Percentiles rank a stretch among this genome's conserved stretches.
phyloP scores from a whole-genome alignment of 2,329 filamentous ascomycete genomes.

The Onygenales sp. region DNA sequence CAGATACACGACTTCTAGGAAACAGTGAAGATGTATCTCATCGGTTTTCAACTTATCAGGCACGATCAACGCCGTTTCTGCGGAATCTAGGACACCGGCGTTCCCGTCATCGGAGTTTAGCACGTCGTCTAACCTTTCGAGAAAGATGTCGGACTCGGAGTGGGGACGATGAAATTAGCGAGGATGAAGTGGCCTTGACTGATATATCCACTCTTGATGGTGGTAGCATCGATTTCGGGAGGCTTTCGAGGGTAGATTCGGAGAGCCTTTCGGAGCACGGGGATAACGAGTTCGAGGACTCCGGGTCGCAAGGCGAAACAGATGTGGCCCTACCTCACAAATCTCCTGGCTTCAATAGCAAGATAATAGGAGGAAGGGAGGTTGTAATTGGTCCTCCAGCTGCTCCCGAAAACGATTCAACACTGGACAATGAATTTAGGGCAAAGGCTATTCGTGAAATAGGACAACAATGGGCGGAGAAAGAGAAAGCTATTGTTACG shows the following conservation, averaged over 20 bases:
- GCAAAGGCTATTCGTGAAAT: not conserved
- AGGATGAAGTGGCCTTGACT: not conserved
- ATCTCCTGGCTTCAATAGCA: not conserved
- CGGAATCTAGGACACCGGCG: not conserved
- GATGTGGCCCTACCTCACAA: not conserved
- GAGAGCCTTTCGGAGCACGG: not conserved
- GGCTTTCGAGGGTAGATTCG: not conserved
- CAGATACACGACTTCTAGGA: not conserved
- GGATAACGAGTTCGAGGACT: not conserved
- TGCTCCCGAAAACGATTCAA: not conserved
- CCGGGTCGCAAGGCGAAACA: not conserved
- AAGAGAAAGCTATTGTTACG: conserved; percentile 35
- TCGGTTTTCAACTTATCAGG: not conserved
- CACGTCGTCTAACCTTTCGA: not conserved
- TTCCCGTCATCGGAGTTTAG: not conserved
- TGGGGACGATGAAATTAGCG: not conserved
- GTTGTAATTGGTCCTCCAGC: not conserved
- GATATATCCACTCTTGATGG: not conserved
- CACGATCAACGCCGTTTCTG: not conserved
- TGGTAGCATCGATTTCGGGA: not conserved
- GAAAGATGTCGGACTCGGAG: not conserved
- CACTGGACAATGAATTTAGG: not conserved
- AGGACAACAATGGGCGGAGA: conserved; percentile 34
- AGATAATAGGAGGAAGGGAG: not conserved
- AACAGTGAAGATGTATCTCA: not conserved